Evolutionary conservation across 441 rosid species (phyloP), one percentile per base, ranked within the genome.

Genomic region (Croton setiger): DNA sequence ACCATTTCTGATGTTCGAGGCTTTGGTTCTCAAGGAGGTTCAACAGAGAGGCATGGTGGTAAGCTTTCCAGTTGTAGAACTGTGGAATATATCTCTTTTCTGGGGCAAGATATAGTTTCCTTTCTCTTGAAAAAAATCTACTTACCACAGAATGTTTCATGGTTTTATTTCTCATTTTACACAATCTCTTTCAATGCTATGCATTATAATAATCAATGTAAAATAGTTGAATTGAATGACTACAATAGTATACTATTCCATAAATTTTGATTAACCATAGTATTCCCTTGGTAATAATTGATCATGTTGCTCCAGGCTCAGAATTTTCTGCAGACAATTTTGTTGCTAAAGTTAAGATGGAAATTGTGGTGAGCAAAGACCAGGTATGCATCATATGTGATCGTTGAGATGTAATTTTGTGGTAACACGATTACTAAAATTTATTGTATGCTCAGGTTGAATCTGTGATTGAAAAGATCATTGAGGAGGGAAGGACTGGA

Each of bases 1-100:
- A 93, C 96, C n/a, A 88, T 91, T 62, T 93, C 93, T 62, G 96
- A 93, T 81, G 96, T 91, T 73, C 79, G 91, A 75, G 97, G 97
- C 27, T 91, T 89, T 75, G 93, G 97, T 75, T 84, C 95, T 71
- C 93, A 89, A 83, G 98, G 97, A 43, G 94, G 98, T 64, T 90
- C 93, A 53, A 79, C 87, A 1, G 98, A 93, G 82, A 86, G 97
- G 69, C 97, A 86, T 36, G 94, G 90, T 53, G 97, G 96, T 91
- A 78, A 78, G 89, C 76, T 62, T 12, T 74, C 31, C 2, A 18
- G 53, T 63, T 71, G 39, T 64, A 73, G 63, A 69, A 60, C 31
- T 54, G 18, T 49, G 27, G 18, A 17, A 51, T 23, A 4, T 41
- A 21, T 14, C 13, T 55, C 60, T 7, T 1, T 21, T 33, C 31